Percentiles rank a stretch among this genome's conserved stretches.
Evolutionary conservation across 1,284 basidiomycete genomes (phyloP).

Genomic region (Microbotryomycetes sp.): DNA sequence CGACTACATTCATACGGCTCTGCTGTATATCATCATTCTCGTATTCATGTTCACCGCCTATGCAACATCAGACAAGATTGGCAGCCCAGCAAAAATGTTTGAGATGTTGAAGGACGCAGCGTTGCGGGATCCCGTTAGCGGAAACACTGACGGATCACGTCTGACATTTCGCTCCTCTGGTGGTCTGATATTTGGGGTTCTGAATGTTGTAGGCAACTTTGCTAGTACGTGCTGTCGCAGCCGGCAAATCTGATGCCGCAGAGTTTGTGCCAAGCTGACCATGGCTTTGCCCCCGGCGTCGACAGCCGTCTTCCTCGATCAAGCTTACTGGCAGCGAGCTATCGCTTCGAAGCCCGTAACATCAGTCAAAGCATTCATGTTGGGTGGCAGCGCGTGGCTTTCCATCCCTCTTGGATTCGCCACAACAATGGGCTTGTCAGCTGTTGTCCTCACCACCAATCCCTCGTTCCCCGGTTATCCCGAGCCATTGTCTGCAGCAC

Average conservation of each 20-base stretch:
- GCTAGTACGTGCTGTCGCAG: no score
- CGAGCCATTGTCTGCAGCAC: conserved; percentile 34
- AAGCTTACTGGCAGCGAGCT: conserved; percentile 44
- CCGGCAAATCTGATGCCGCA: no score
- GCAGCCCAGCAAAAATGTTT: conserved; percentile 45
- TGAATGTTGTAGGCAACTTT: conserved; percentile 52
- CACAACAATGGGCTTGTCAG: conserved; percentile 10
- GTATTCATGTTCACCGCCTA: conserved; percentile 64
- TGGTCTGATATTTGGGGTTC: conserved; percentile 53
- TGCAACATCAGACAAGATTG: conserved; percentile 53
- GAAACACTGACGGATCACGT: conserved; percentile 55
- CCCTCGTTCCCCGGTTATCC: conserved; percentile 20
- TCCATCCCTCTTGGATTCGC: conserved; percentile 60
- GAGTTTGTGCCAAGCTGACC: no score
- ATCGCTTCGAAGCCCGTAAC: conserved; percentile 39
- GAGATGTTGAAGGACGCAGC: conserved; percentile 40
- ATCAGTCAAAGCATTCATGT: conserved; percentile 39
- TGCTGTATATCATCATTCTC: conserved; percentile 73
- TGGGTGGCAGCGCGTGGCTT: conserved; percentile 55
- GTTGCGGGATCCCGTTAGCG: conserved; percentile 49
- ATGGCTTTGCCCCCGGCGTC: neutral
- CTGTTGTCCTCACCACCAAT: conserved; percentile 13
- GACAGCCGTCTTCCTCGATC: conserved; percentile 24
- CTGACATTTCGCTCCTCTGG: conserved; percentile 63
- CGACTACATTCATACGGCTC: conserved; percentile 64